Percentiles rank a stretch among this genome's conserved stretches.
Evolutionary conservation across 305 asterid species (phyloP).

Genomic region (Solanum aculeatissimum): DNA sequence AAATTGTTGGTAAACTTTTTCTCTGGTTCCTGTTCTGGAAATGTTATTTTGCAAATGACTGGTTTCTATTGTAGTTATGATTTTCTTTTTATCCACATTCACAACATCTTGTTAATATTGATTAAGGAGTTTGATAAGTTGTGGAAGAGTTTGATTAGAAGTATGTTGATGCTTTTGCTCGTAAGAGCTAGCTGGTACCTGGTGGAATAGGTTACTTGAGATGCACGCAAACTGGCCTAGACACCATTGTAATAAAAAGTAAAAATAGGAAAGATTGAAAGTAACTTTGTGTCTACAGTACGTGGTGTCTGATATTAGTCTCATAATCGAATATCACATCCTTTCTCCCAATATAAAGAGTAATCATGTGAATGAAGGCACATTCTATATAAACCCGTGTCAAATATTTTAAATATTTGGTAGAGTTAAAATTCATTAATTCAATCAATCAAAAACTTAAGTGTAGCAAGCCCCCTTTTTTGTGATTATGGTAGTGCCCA

Average conservation of each 20-base stretch:
- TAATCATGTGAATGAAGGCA: background rate
- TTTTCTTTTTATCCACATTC: background rate
- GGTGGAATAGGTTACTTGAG: background rate
- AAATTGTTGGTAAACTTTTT: background rate
- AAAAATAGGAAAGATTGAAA: background rate
- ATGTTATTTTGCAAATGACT: background rate
- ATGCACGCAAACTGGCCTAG: background rate
- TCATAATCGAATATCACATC: background rate
- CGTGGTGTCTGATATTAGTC: background rate
- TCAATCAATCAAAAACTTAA: background rate
- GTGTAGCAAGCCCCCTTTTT: background rate
- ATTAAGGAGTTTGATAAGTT: background rate
- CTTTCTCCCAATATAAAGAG: background rate
- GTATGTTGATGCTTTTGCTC: background rate
- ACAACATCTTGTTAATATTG: too few relatives aligned
- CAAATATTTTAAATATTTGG: background rate
- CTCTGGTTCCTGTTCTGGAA: background rate
- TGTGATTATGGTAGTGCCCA: background rate
- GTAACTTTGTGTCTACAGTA: background rate
- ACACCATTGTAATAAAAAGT: background rate
- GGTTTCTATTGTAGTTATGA: background rate
- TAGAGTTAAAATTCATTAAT: background rate
- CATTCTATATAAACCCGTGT: background rate
- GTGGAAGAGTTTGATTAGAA: background rate
- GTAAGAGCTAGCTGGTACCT: background rate